phyloP scores from a whole-genome alignment of 768 basidiomycete species.

The Hemileccinum impolitum region DNA sequence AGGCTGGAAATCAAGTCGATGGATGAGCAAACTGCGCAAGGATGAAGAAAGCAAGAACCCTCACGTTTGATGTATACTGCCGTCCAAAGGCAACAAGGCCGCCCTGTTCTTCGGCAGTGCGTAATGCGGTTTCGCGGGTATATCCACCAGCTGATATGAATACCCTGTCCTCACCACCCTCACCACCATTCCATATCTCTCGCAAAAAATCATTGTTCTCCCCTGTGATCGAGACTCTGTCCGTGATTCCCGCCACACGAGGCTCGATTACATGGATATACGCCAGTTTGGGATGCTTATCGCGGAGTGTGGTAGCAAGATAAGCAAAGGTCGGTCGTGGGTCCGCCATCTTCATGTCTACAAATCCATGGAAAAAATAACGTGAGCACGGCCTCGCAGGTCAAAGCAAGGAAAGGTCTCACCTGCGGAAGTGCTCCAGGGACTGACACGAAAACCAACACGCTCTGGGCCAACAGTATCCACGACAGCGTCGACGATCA shows the following conservation, averaged over 20 bases:
- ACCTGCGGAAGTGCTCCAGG: conserved; percentile 38
- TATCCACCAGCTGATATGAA: conserved; percentile 46
- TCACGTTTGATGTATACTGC: conserved; percentile 1
- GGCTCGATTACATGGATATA: conserved; percentile 43
- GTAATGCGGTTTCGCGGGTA: conserved; percentile 37
- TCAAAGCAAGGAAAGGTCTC: background rate
- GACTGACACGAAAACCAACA: conserved; percentile 42
- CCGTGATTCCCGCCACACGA: conserved; percentile 11
- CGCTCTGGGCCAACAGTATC: conserved; percentile 42
- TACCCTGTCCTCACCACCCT: conserved; percentile 4
- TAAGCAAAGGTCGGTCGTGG: conserved; percentile 31
- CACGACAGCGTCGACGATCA: conserved; percentile 41
- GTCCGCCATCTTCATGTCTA: conserved; percentile 30
- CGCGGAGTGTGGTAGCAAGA: conserved; percentile 26
- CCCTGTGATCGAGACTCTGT: background rate
- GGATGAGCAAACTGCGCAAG: background rate
- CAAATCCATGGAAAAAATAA: background rate
- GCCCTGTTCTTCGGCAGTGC: conserved; percentile 28
- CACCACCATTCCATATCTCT: conserved; percentile 19
- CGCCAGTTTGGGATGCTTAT: conserved; percentile 34
- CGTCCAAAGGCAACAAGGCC: conserved; percentile 26
- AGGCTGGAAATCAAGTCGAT: conserved; percentile 11
- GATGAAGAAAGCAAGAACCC: background rate
- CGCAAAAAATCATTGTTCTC: conserved; percentile 28
- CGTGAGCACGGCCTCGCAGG: background rate